Base-by-base conservation (phyloP, 768 basidiomycete species). In the Chalciporus sphaerocephalus region DNA sequence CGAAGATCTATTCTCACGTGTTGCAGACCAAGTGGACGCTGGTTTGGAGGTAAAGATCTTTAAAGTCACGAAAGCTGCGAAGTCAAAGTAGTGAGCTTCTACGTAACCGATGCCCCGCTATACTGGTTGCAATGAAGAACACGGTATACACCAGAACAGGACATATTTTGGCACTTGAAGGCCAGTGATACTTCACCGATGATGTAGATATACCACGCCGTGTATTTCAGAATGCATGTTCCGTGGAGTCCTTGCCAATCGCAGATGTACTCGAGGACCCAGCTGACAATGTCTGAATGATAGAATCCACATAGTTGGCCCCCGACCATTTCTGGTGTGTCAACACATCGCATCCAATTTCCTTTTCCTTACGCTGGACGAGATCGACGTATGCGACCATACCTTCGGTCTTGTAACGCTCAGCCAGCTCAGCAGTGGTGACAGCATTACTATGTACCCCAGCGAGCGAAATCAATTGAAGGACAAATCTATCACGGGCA, bases 291-390 rank as follows among this genome's bases (percentile, higher is more conserved):
- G 81, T 87, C 32, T 80, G 80, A 41, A 95, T 69, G 52, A 95
- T 92, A 43, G 85, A 71, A 67, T 95, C 92, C 47, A 92, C 81
- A 65, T 94, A 95, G 59, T 86, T 87, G 18, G 92, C 92, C 27
- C 92, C 92, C 52, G 90, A 92, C 92, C 92, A 96, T 75, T 92
- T 94, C 70, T 95, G 92, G 65, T 95, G 92, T 3, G 88, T 95
- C 38, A 94, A 71, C 24, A 95, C 91, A 62, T 95, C 92, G 48
- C 86, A 87, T 25, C 87, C 87, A 40, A 92, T 79, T 56, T 85
- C 90, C 65, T 85, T 87, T 67, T 95, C 92, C 64, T 88, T 92
- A 52, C 80, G 73, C 60, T 95, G 92, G 40, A 94, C 79, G 16
- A 91, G 79, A 48, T 93, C 77, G 38, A 93, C 91, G 64, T 95